A percentile compares a stretch with the other conserved stretches of the same genome.
These are phyloP conservation scores for Meripilus lineatus DNA, from an alignment of 1,284 basidiomycete genomes.

Conservation along the genomic window DNA sequence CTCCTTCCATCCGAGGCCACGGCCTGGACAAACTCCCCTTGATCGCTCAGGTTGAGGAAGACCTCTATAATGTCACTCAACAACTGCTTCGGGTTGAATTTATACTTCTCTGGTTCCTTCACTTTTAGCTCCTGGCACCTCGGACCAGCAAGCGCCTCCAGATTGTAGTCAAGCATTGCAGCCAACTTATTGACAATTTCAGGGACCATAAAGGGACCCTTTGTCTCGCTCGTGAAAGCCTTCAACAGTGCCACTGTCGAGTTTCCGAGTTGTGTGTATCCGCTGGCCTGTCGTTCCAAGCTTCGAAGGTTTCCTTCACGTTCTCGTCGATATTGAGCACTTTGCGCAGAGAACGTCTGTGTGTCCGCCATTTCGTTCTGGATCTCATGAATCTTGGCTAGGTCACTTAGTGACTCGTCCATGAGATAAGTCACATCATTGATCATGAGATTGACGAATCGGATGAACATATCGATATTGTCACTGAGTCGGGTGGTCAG, in stretches of 20 bases:
- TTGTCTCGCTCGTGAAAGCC: conserved; percentile 89
- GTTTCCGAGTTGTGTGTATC: conserved; percentile 83
- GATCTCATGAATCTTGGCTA: conserved; percentile 85
- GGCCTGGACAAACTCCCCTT: conserved; percentile 79
- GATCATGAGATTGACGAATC: conserved; percentile 97
- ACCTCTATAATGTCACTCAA: conserved; percentile 89
- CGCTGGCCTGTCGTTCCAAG: conserved; percentile 80
- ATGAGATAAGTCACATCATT: conserved; percentile 99
- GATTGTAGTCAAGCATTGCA: conserved; percentile 96
- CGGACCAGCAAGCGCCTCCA: conserved; percentile 87
- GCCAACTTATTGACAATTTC: conserved; percentile 96
- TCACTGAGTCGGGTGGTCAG: conserved; percentile 45
- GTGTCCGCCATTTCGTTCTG: conserved; percentile 82
- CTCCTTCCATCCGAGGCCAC: conserved; percentile 93
- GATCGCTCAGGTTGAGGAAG: conserved; percentile 85
- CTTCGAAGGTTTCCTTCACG: conserved; percentile 74
- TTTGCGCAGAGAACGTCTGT: conserved; percentile 59
- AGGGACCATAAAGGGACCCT: conserved; percentile 90
- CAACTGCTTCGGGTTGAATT: conserved; percentile 83
- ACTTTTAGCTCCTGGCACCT: conserved; percentile 82
- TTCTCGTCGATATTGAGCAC: conserved; percentile 78
- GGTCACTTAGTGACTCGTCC: conserved; percentile 91
- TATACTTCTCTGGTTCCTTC: conserved; percentile 83
- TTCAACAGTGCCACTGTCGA: conserved; percentile 89
- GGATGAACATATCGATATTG: conserved; percentile 82